Percentiles rank a stretch among this genome's conserved stretches.
phyloP scores from a whole-genome alignment of 2,329 filamentous ascomycete species.

The Fusarium temperatum region DNA sequence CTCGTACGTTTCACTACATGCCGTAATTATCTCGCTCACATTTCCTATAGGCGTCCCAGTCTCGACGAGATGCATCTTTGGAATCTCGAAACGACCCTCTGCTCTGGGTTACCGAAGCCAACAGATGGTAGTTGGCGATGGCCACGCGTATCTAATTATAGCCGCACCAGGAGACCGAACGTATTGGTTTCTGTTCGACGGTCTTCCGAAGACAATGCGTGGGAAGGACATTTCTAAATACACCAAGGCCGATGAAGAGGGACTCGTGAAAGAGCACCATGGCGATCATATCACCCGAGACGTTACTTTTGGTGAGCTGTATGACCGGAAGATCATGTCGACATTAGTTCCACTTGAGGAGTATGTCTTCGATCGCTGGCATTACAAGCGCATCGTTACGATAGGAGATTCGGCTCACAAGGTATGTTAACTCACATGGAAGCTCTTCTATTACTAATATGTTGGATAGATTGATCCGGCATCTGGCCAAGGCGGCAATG shows the following conservation, averaged over 20 bases:
- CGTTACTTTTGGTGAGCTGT: neutral
- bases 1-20: neutral
- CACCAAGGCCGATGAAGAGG: neutral
- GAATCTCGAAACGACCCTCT: neutral
- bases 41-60: neutral
- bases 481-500: neutral
- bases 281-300: neutral
- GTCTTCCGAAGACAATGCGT: neutral
- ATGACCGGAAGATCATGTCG: neutral
- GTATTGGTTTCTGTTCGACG: neutral
- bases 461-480: neutral
- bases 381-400: neutral
- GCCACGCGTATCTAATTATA: neutral
- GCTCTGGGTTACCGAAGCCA: neutral
- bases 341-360: neutral
- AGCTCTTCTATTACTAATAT: neutral
- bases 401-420: neutral
- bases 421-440: rapidly evolving
- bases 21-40: neutral
- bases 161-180: neutral
- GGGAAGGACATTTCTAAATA: neutral
- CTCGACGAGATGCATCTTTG: neutral
- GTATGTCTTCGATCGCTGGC: neutral
- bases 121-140: neutral
- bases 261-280: neutral